Percentiles rank a stretch among this genome's conserved stretches.
phyloP scores from a whole-genome alignment of 2,329 filamentous ascomycete species.

The Microascus cirrosus region DNA sequence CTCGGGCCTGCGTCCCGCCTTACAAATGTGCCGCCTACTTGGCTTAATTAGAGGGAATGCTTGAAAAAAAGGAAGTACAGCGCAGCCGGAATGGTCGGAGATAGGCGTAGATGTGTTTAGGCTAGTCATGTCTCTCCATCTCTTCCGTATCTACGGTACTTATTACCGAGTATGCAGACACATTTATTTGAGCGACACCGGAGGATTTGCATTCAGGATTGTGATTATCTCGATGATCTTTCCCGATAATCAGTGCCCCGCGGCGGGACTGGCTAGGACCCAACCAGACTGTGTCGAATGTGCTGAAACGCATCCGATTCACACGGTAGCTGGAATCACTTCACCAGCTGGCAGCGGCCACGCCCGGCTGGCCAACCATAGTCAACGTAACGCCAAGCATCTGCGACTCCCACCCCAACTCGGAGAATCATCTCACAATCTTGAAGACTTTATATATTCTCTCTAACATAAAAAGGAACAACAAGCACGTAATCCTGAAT shows the following conservation, averaged over 20 bases:
- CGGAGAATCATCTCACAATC: not conserved
- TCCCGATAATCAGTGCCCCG: not conserved
- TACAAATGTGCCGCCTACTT: too few species aligned
- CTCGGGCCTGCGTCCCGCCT: not conserved
- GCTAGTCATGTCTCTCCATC: too few species aligned
- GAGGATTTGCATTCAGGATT: not conserved
- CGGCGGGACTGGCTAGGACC: not conserved
- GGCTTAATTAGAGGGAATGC: too few species aligned
- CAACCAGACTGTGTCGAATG: not conserved
- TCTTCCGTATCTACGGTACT: too few species aligned
- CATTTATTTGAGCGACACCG: not conserved
- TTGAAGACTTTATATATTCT: not conserved
- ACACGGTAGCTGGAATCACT: not conserved
- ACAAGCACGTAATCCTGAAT: conserved; percentile 29
- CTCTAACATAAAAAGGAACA: not conserved
- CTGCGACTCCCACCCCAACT: not conserved
- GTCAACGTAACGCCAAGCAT: not conserved
- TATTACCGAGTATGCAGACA: too few species aligned
- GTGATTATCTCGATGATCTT: not conserved
- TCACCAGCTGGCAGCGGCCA: not conserved
- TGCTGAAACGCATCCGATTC: not conserved
- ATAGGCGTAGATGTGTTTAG: too few species aligned
- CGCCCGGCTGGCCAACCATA: not conserved
- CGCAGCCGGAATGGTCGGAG: too few species aligned
- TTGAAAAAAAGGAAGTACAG: too few species aligned